Base-by-base conservation (phyloP, 495 filamentous ascomycete genomes). In the Penicillium canescens region DNA sequence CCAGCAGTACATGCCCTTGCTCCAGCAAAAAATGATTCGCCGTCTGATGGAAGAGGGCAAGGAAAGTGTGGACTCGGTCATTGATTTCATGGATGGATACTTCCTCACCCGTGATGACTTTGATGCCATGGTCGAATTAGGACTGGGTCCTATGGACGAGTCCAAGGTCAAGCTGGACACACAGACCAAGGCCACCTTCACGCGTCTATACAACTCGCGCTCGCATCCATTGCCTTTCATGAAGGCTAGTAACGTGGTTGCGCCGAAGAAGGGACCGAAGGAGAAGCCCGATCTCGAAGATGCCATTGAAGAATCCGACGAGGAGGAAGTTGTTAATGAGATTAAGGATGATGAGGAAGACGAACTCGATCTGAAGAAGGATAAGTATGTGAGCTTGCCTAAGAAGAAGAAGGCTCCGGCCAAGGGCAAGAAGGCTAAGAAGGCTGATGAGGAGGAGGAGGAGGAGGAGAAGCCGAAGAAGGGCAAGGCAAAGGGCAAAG, bases 41-140 rank as follows among this genome's bases (percentile, higher is more conserved):
- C 80, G 81, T 46, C 75, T 96, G 34, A 81, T 86, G 63, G 67
- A 72, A 0, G 82, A 90, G 43, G 91, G 91, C 60, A 91, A 90
- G 65, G 88, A 91, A 0, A 76, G 78, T 23, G 83, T 94, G 33
- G 75, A 80, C 0, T 82, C 84, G n/a, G 76, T 87, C 38, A 96
- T 97, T 62, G 81, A 92, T 28, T 77, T 96, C 39, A 96, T 99
- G 94, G 94, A 99, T 63, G 88, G 86, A 68, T 99, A 99, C 69
- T 99, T 86, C 72, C 80, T 99, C n/a, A 98, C 94, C 0, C 84
- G 85, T 50, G 94, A 98, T 6, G 94, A 99, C 70, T 96, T 87
- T 69, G 94, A 99, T 68, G 86, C 83, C 12, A 89, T 98, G 61
- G 74, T 92, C 55, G 94, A 99, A 69, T 83, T 99, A 10, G 93